Evolutionary conservation across 805 yeast species (phyloP), one percentile per base, ranked within the genome.

Genomic region (Yarrowia deformans): DNA sequence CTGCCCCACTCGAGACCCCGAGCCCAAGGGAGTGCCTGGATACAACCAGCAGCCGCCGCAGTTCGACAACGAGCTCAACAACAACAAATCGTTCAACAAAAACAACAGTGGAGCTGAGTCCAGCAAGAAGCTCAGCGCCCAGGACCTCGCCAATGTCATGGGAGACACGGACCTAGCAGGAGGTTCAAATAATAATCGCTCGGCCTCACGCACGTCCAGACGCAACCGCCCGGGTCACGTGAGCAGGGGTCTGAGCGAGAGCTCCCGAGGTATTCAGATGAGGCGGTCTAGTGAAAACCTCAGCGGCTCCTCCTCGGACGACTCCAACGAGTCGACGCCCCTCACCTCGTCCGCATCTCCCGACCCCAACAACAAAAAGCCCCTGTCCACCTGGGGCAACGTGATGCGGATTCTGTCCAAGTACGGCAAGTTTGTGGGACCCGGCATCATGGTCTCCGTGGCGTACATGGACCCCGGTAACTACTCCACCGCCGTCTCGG

Each of bases 391-490:
- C 55, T 48, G 54, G 55, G 68, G 19, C 35, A 49, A 63, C 45
- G 10, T 39, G 45, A 63, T 49, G 45, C 55, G 68, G 67, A 76
- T 78, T 3, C 64, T 86, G 34, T 75, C 78, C 70, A 90, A 90
- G 78, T 87, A 90, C 73, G 76, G 84, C 66, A 82, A 84, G 63
- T 93, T 93, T 76, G 81, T 92, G 19, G 97, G 97, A 0, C 97
- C 97, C 0, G 97, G 97, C 0, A 82, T 93, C 49, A 84, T 92
- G 86, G 92, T 93, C 32, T 85, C 93, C 39, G 97, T 93, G 68
- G 95, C 97, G 1, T 93, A 93, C 75, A 90, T 93, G 83, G 98
- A 93, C 76, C 97, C 97, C 1, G 98, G 98, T 52, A 93, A 93
- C 78, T 93, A 91, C 79, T 87, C 96, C 54, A 90, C 97, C 0